These are phyloP conservation scores for Xylariaceae sp. DNA, from an alignment of 2,329 filamentous ascomycete species.

Conservation along the genomic window DNA sequence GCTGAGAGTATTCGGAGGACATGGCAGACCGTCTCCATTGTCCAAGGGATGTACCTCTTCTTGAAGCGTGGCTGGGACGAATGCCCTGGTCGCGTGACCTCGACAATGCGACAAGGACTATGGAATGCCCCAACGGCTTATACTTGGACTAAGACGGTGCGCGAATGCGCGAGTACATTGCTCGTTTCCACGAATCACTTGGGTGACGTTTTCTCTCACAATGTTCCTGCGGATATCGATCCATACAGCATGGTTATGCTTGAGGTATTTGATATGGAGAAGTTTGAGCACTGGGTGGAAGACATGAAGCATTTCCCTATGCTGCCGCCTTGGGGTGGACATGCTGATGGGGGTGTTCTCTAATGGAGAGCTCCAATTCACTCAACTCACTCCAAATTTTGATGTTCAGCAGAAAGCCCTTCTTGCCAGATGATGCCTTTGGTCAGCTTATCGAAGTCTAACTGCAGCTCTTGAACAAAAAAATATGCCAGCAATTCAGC, in stretches of 20 bases:
- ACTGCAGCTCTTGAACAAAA: too few relatives aligned
- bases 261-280: conserved; percentile 14
- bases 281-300: conserved; percentile 14
- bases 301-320: conserved; percentile 2
- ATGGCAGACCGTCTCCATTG: conserved; percentile 18
- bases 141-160: conserved; percentile 14
- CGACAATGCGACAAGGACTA: conserved; percentile 22
- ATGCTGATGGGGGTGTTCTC: too few relatives aligned
- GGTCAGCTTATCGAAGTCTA: too few relatives aligned
- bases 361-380: too few relatives aligned
- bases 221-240: conserved; percentile 12
- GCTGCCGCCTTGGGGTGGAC: not conserved
- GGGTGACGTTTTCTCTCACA: conserved; percentile 1
- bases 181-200: conserved; percentile 11
- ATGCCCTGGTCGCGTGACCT: conserved; percentile 23
- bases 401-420: too few relatives aligned
- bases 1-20: conserved; percentile 27
- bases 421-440: too few relatives aligned
- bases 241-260: conserved; percentile 14
- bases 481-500: too few relatives aligned
- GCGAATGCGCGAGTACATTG: conserved; percentile 8
- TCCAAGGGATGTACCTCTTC: conserved; percentile 22
- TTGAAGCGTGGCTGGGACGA: conserved; percentile 22
- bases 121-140: conserved; percentile 26
- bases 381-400: too few relatives aligned